Conservation (phyloP, 805 yeast genomes). For the Candida ortonii region DNA sequence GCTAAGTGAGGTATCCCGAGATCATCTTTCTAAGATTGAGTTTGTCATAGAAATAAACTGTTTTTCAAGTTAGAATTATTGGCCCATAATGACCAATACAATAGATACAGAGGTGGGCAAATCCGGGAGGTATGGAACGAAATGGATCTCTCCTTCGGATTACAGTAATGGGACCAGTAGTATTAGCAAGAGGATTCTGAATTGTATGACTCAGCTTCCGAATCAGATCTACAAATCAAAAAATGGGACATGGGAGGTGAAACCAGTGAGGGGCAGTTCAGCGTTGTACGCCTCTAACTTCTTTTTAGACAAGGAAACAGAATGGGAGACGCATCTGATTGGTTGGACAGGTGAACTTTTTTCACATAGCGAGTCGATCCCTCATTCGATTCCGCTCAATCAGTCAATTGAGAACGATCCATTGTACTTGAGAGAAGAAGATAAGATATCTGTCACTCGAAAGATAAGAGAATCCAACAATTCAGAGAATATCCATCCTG, state of each 20-base stretch:
- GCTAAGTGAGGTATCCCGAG: too few relatives aligned
- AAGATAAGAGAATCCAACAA: conserved; percentile 45
- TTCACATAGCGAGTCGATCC: conserved; percentile 24
- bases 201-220: conserved; percentile 67
- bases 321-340: conserved; percentile 84
- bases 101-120: too few relatives aligned
- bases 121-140: too few relatives aligned
- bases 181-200: conserved; percentile 64
- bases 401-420: conserved; percentile 52
- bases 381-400: conserved; percentile 25
- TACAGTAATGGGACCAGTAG: conserved; percentile 29
- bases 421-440: conserved; percentile 52
- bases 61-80: too few relatives aligned
- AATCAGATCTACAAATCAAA: conserved; percentile 49
- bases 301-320: conserved; percentile 58
- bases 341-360: conserved; percentile 95
- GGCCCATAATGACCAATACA: too few relatives aligned
- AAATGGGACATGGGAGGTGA: conserved; percentile 53
- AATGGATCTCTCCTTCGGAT: conserved; percentile 16
- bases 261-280: conserved; percentile 74
- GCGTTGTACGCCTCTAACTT: conserved; percentile 77
- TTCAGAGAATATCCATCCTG: conserved; percentile 67
- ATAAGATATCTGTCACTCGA: conserved; percentile 49
- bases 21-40: too few relatives aligned
- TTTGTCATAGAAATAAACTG: too few relatives aligned